These are phyloP conservation scores for Chiua virens DNA, from an alignment of 768 basidiomycete species.

Conservation along the genomic window DNA sequence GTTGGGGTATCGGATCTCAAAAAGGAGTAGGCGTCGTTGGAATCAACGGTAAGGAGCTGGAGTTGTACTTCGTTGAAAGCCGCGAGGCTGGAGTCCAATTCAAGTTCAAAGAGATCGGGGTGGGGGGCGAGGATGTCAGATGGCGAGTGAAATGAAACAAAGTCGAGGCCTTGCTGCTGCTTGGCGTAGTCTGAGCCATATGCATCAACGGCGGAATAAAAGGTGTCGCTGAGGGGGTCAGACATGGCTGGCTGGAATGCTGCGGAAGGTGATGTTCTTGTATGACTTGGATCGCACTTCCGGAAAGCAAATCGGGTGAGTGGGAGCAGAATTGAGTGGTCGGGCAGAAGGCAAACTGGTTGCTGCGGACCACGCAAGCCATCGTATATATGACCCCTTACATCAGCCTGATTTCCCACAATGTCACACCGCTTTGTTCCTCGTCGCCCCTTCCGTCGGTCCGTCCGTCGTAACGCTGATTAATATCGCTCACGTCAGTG, in stretches of 20 bases:
- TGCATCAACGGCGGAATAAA: conserved; percentile 34
- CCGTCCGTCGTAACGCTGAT: conserved; percentile 6
- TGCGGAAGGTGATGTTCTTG: conserved; percentile 23
- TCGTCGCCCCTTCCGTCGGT: conserved; percentile 13
- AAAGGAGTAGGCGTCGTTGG: conserved; percentile 63
- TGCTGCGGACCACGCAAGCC: conserved; percentile 36
- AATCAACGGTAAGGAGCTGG: conserved; percentile 63
- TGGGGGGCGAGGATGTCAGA: conserved; percentile 74
- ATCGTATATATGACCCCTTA: conserved; percentile 35
- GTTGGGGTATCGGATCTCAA: conserved; percentile 62
- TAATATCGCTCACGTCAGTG: conserved; percentile 21
- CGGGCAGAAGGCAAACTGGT: conserved; percentile 6
- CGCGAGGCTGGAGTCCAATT: conserved; percentile 72
- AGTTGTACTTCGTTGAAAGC: conserved; percentile 63
- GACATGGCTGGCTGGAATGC: conserved; percentile 27
- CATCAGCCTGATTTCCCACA: conserved; percentile 34
- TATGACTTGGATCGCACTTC: conserved; percentile 14
- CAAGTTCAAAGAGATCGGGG: conserved; percentile 81
- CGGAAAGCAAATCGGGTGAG: conserved; percentile 4
- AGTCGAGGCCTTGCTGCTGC: conserved; percentile 52
- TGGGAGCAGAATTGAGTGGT: neutral
- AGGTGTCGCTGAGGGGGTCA: conserved; percentile 32
- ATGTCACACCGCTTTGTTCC: conserved; percentile 24
- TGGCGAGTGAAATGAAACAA: conserved; percentile 67
- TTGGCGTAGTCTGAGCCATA: conserved; percentile 39